phyloP scores from a whole-genome alignment of 169 alveolate species.

The Cryptosporidium parvum region DNA sequence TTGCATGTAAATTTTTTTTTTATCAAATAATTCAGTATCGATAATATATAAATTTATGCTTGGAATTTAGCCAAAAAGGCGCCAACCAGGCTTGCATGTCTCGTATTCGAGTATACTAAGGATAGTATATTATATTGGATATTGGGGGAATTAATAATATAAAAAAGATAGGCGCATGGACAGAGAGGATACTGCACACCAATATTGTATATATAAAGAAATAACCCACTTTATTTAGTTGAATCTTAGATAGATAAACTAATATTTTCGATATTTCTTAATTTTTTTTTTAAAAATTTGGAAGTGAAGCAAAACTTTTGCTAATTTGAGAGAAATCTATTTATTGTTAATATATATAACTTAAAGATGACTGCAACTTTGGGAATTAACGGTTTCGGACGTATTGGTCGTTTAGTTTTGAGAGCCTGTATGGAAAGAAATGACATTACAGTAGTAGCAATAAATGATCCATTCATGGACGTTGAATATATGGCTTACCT shows the following conservation, averaged over 20 bases:
- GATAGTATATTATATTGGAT: neutral
- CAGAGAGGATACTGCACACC: conserved; percentile 21
- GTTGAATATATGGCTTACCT: conserved; percentile 94
- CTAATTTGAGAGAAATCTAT: neutral
- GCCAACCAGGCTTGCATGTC: conserved; percentile 10
- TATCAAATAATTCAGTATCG: neutral
- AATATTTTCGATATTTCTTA: neutral
- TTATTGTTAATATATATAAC: neutral
- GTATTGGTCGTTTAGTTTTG: conserved; percentile 98
- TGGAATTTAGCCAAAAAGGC: neutral
- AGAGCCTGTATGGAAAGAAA: conserved; percentile 92
- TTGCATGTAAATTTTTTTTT: neutral
- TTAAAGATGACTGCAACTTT: conserved; percentile 88
- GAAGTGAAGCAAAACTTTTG: neutral
- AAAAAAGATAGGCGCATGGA: conserved; percentile 1
- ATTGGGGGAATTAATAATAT: conserved; percentile 1
- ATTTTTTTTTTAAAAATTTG: neutral
- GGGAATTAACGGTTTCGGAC: conserved; percentile 99
- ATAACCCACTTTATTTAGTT: neutral
- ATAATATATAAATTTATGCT: too few species aligned
- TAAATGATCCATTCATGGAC: conserved; percentile 98
- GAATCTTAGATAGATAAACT: neutral
- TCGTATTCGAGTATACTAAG: conserved; percentile 3
- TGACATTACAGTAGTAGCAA: conserved; percentile 92
- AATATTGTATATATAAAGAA: neutral